Evolutionary conservation across 768 basidiomycete genomes (phyloP).

Genomic region (Boletus fagicola): DNA sequence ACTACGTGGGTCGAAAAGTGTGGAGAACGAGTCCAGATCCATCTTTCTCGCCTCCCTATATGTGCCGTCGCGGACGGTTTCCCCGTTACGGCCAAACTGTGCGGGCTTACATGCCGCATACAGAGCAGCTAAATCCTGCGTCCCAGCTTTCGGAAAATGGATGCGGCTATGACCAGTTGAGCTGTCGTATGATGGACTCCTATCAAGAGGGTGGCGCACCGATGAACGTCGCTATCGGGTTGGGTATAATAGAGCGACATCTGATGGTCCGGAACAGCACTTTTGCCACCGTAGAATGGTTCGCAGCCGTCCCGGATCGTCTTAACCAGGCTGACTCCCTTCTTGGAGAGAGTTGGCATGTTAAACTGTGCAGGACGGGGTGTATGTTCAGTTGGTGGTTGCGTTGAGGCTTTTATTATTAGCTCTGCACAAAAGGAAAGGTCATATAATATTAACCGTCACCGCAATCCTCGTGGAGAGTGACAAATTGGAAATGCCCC

Average conservation of each 20-base stretch:
- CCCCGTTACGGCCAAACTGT: background rate
- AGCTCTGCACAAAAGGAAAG: background rate
- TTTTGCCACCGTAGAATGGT: background rate
- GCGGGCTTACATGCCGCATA: background rate
- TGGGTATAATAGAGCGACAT: background rate
- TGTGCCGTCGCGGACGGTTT: background rate
- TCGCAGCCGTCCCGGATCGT: background rate
- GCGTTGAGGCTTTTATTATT: background rate
- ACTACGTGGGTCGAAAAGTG: background rate
- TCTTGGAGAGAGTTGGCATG: background rate
- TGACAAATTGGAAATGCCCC: background rate
- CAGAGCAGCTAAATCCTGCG: background rate
- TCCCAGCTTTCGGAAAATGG: background rate
- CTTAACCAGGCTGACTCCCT: background rate
- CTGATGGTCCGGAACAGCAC: background rate
- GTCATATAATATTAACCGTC: background rate
- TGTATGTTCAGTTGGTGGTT: background rate
- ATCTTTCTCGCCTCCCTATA: constrained; percentile 11
- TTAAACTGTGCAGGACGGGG: background rate
- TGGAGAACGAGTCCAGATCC: constrained; percentile 35
- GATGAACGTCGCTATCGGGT: background rate
- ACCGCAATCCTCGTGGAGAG: background rate
- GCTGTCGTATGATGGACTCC: background rate
- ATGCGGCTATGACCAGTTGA: background rate
- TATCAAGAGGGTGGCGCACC: background rate